Conservation (phyloP, 768 basidiomycete genomes). For the Sporobolomyces roseus region DNA sequence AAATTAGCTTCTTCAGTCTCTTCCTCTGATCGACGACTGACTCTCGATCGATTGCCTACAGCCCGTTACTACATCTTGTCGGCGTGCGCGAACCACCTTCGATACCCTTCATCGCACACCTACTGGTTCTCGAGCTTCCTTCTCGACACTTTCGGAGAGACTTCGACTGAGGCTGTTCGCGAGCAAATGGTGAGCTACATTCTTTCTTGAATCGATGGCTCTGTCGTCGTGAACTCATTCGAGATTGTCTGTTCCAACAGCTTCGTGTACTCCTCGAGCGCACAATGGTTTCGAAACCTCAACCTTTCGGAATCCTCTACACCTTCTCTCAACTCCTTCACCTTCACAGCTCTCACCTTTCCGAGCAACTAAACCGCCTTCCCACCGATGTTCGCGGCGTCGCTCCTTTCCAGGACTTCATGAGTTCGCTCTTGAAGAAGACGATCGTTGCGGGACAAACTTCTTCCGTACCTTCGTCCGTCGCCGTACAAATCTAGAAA, state of each 20-base stretch:
- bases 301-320: conserved; percentile 55
- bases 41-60: conserved; percentile 46
- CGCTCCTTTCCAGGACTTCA: conserved; percentile 20
- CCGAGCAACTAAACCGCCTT: conserved; percentile 5
- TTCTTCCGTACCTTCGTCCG: neutral
- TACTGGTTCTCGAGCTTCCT: conserved; percentile 94
- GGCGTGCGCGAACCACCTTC: conserved; percentile 87
- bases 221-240: neutral
- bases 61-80: conserved; percentile 93
- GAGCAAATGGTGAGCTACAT: conserved; percentile 49
- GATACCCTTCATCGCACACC: conserved; percentile 97
- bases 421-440: conserved; percentile 22
- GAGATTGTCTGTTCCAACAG: neutral
- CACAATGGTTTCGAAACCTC: conserved; percentile 88
- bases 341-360: conserved; percentile 14
- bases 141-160: conserved; percentile 77
- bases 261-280: conserved; percentile 74
- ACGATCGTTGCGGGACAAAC: conserved; percentile 17
- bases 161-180: conserved; percentile 74
- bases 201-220: too few relatives aligned
- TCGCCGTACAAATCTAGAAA: conserved; percentile 1
- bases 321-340: conserved; percentile 27
- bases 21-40: conserved; percentile 11
- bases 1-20: conserved; percentile 44
- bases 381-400: conserved; percentile 22